Conservation (phyloP, 2,329 filamentous ascomycete species). For the Leptographium wingfieldii region DNA sequence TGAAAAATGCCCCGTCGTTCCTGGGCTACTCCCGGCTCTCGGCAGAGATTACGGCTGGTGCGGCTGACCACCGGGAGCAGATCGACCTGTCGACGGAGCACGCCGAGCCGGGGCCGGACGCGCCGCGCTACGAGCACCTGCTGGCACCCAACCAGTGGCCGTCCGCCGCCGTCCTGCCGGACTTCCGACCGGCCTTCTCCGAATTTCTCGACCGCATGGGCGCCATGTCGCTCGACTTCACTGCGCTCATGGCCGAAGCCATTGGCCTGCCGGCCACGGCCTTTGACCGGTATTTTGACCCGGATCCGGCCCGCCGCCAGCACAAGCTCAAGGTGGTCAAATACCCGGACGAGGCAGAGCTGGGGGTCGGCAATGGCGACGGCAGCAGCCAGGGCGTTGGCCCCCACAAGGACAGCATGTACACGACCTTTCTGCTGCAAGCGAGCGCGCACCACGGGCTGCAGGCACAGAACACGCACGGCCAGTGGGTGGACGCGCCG, state of each 20-base stretch:
- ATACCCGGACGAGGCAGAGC: constrained; percentile 60
- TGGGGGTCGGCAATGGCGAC: constrained; percentile 30
- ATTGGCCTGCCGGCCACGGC: constrained; percentile 56
- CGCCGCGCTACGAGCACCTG: constrained; percentile 63
- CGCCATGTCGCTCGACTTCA: constrained; percentile 59
- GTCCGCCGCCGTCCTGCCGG: constrained; percentile 44
- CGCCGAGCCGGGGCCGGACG: constrained; percentile 43
- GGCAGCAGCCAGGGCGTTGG: constrained; percentile 42
- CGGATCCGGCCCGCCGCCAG: constrained; percentile 40
- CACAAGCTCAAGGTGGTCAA: constrained; percentile 86
- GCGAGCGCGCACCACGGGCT: constrained; percentile 62
- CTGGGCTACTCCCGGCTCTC: constrained; percentile 55
- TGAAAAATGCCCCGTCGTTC: constrained; percentile 63
- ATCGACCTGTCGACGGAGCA: constrained; percentile 78
- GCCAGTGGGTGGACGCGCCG: constrained; percentile 72
- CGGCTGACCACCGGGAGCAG: constrained; percentile 71
- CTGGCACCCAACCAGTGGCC: constrained; percentile 76
- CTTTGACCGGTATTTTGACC: constrained; percentile 69
- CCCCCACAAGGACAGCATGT: constrained; percentile 77
- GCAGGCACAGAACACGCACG: constrained; percentile 69
- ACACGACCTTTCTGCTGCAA: constrained; percentile 71
- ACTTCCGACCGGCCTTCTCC: constrained; percentile 55
- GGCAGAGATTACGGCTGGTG: constrained; percentile 60
- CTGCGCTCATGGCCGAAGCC: constrained; percentile 71
- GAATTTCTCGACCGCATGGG: constrained; percentile 71